Evolutionary conservation across 805 yeast genomes (phyloP), one percentile per base, ranked within the genome.

Genomic region (Zygosaccharomyces lentus): DNA sequence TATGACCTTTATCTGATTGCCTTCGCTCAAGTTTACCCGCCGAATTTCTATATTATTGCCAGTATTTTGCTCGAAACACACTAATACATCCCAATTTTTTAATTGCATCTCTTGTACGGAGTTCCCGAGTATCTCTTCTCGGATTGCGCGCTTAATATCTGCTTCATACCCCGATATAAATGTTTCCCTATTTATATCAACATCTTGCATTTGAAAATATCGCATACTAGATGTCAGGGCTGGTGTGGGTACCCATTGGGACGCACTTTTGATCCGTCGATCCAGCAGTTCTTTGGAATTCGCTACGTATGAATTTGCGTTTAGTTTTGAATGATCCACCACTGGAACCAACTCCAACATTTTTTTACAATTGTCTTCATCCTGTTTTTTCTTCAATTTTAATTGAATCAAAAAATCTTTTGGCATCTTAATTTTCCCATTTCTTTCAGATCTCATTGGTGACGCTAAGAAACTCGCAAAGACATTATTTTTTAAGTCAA

Each of bases 361-460:
- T 24, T 47, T 44, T 50, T 52, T 34, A 46, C 43, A 32, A 17
- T 49, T n/a, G 48, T 24, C 34, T 48, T 25, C 1, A 9, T 32
- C 47, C 34, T 16, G 53, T 54, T 13, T 53, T 21, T 46, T 47
- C 26, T 46, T 58, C 9, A 57, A 34, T 27, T 67, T 62, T 34
- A 74, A 41, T 16, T 67, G 70, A 1, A 66, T 47, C 37, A 75
- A 50, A 6, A 74, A 46, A 8, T 68, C 69, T 23, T 67, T 58
- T 0, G 81, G 81, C 4, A 70, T 50, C 9, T 64, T 62, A 0
- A 64, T 46, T 31, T 72, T 59, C 0, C 73, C 57, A 0, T 59
- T 32, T 9, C 65, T 54, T 12, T 75, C 76, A 53, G 62, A 60
- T 49, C 82, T 62, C 12, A 70, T 59, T 1, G 78, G 76, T 0